Conservation (phyloP, 441 rosid genomes). For the Eutrema salsugineum region DNA sequence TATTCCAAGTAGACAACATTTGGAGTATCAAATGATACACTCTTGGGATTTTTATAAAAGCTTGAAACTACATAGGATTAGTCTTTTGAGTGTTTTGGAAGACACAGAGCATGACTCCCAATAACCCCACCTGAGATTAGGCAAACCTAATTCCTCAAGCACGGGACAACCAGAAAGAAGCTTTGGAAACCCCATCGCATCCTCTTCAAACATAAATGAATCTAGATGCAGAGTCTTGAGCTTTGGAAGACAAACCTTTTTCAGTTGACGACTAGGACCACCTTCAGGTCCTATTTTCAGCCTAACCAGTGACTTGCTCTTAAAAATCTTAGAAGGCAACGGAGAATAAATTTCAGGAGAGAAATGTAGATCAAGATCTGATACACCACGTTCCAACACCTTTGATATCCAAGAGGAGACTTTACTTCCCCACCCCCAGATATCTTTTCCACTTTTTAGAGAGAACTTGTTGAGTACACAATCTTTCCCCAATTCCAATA, state of each 20-base stretch:
- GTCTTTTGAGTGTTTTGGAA: neutral
- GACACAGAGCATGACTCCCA: neutral
- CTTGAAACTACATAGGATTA: neutral
- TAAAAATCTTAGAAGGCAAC: neutral
- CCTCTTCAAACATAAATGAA: too few species aligned
- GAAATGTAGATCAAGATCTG: neutral
- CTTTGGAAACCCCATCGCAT: neutral
- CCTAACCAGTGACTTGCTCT: neutral
- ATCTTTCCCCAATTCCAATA: neutral
- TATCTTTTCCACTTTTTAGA: neutral
- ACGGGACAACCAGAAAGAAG: slow-evolving; percentile 14
- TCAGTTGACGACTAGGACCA: neutral
- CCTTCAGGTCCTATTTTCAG: neutral
- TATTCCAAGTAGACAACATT: slow-evolving; percentile 9
- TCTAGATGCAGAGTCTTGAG: slow-evolving; percentile 1
- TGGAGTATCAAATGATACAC: slow-evolving; percentile 9
- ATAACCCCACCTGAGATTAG: neutral
- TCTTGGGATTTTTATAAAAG: neutral
- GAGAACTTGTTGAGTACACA: neutral
- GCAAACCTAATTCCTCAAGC: slow-evolving; percentile 3
- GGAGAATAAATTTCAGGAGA: neutral
- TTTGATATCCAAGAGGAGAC: neutral
- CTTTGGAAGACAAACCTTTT: neutral
- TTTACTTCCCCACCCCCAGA: neutral
- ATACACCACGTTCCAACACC: neutral